A percentile compares a stretch with the other conserved stretches of the same genome.
These are phyloP conservation scores for Luffa acutangula DNA, from an alignment of 306 rosid genomes.

Conservation along the genomic window DNA sequence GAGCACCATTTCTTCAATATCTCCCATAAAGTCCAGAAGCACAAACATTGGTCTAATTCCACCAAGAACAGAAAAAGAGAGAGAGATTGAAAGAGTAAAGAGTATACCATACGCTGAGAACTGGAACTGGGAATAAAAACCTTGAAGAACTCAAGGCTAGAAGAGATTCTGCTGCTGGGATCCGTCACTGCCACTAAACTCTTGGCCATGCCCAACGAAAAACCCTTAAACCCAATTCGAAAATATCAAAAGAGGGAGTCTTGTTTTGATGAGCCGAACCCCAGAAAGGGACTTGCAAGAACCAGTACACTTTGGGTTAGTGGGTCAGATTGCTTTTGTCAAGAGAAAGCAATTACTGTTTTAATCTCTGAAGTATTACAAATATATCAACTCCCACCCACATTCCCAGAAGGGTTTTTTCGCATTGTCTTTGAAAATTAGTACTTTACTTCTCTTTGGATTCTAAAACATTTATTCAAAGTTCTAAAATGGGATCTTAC, in stretches of 20 bases:
- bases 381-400: neutral
- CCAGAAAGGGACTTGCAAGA: neutral
- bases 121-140: slow-evolving; percentile 7
- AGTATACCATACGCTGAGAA: slow-evolving; percentile 10
- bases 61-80: neutral
- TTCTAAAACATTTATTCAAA: no score
- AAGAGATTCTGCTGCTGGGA: neutral
- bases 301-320: neutral
- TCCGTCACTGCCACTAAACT: neutral
- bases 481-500: neutral
- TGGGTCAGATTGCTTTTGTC: neutral
- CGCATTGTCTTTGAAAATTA: neutral
- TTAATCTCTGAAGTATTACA: no score
- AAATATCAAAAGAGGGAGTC: neutral
- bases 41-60: no score
- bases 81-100: neutral
- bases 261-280: neutral
- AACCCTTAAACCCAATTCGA: neutral
- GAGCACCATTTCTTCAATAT: neutral
- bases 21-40: neutral
- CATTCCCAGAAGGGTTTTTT: neutral
- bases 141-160: slow-evolving; percentile 13
- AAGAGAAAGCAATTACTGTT: neutral
- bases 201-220: neutral
- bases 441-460: neutral